Evolutionary conservation across 73 alveolate genomes (phyloP).

Genomic region (Durusdinium trenchii): DNA sequence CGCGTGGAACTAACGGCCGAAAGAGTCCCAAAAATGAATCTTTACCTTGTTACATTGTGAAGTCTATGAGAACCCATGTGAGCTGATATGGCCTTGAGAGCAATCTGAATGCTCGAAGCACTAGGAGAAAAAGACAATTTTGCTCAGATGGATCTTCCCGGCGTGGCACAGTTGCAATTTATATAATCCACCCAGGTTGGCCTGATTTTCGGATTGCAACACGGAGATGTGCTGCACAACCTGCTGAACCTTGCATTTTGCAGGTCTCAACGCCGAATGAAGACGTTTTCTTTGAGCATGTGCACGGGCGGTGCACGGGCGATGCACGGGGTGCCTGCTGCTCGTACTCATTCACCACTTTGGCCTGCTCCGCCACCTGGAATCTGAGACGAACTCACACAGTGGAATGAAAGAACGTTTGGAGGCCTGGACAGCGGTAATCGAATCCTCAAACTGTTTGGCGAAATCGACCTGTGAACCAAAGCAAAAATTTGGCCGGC

Average conservation of each 20-base stretch:
- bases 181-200: background rate
- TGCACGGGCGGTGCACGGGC: background rate
- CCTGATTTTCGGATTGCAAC: conserved; percentile 85
- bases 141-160: too few species aligned
- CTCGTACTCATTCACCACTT: conserved; percentile 86
- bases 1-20: background rate
- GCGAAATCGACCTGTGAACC: conserved; percentile 69
- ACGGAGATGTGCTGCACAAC: conserved; percentile 93
- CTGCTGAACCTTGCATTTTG: conserved; percentile 73
- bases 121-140: too few species aligned
- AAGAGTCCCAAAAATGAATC: too few species aligned
- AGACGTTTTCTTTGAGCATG: background rate
- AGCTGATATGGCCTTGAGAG: too few species aligned
- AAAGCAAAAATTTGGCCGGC: background rate
- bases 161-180: too few species aligned
- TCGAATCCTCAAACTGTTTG: conserved; percentile 76
- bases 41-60: too few species aligned
- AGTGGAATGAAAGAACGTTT: background rate
- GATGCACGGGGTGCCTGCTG: conserved; percentile 78
- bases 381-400: background rate
- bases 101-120: too few species aligned
- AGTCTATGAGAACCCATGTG: too few species aligned
- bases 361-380: conserved; percentile 87
- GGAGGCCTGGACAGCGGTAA: conserved; percentile 58
- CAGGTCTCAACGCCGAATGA: background rate